Base-by-base conservation (phyloP, 176 grass and related monocot species). In the Coix lacrymajobi region DNA sequence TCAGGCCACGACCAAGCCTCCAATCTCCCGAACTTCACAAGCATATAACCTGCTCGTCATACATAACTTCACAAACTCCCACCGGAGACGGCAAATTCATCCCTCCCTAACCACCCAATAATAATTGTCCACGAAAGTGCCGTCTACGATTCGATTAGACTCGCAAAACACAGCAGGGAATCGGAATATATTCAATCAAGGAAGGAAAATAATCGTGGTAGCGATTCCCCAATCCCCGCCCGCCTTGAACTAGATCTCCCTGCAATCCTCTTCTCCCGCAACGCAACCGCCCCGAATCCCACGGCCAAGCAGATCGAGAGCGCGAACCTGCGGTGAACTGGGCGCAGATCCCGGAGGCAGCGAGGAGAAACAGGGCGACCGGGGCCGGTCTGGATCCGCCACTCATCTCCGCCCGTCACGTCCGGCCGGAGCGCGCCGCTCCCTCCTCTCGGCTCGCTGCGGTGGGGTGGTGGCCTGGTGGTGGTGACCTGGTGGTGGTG, bases 271-370 rank as follows among this genome's bases (percentile, higher is more conserved):
- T 43, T 24, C 28, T 43, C 9, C 10, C 56, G n/a, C n/a, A 26
- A 26, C 56, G 22, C n/a, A n/a, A n/a, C n/a, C n/a, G n/a, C 56
- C 74, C 2, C 32, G 8, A 73, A 77, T 70, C 71, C 20, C 7
- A 24, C 11, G 20, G 73, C 26, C 5, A 20, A 61, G 29, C 45
- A 66, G 48, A 64, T 80, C 22, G 61, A 45, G 40, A 36, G 79
- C 31, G 62, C 84, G 48, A 65, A 90, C 88, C n/a, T 84, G 88
- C 48, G 24, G 69, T 51, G 68, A 90, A 76, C 69, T 87, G 84
- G 43, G 36, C 60, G 73, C 69, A 84, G 91, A 77, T 85, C 60
- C 71, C 83, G 76, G 82, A 43, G 74, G 88, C 73, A n/a, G 26
- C 67, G 7, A 91, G 78, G 81, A 90, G 13, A 49, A 88, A 58